These are phyloP conservation scores for Diplodia seriata DNA, from an alignment of 2,329 filamentous ascomycete species.

Conservation along the genomic window DNA sequence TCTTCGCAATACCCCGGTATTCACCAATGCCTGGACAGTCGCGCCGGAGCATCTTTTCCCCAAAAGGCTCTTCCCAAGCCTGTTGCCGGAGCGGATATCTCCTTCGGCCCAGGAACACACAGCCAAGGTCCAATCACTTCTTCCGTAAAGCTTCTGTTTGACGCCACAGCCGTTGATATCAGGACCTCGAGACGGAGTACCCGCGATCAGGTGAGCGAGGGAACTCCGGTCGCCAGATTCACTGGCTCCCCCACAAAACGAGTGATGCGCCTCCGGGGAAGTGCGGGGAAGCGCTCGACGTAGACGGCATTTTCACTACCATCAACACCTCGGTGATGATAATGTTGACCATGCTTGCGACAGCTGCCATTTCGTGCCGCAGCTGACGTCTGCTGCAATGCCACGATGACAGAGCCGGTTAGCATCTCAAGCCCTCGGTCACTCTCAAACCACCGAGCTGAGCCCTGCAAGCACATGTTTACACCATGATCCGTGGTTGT, in stretches of 20 bases:
- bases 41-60: not conserved
- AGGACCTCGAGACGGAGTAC: not conserved
- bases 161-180: no score
- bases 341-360: no score
- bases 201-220: conserved; percentile 3
- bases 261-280: conserved; percentile 10
- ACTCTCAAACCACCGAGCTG: conserved; percentile 13
- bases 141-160: not conserved
- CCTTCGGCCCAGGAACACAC: not conserved
- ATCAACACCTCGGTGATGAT: not conserved
- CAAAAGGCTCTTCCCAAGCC: not conserved
- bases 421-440: conserved; percentile 5
- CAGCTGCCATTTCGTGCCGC: not conserved
- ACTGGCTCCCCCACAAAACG: conserved; percentile 6
- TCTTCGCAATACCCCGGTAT: not conserved
- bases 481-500: not conserved
- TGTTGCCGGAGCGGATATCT: not conserved
- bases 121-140: not conserved
- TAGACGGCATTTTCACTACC: not conserved
- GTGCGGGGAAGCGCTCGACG: conserved; percentile 12
- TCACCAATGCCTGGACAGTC: not conserved
- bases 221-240: conserved; percentile 3
- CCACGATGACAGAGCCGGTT: not conserved
- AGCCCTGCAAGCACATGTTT: not conserved
- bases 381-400: not conserved